phyloP scores from a whole-genome alignment of 1,284 basidiomycete species.

The Microbotryum lychnidis-dioicae region DNA sequence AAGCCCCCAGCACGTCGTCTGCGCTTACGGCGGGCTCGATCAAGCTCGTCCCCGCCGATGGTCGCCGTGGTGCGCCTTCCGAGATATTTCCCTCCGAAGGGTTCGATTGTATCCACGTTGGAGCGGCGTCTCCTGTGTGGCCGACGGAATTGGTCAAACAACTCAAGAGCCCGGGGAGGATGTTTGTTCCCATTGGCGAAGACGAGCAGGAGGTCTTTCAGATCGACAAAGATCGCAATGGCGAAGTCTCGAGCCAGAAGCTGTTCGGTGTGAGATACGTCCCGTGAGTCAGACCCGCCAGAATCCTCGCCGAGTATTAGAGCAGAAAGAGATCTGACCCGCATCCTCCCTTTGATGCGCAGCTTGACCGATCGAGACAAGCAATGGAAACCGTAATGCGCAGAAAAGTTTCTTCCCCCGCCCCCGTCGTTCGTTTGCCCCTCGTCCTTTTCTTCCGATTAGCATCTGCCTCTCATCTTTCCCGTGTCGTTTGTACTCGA shows the following conservation, averaged over 20 bases:
- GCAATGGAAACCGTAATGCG: too few species aligned
- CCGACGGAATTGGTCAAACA: conserved; percentile 44
- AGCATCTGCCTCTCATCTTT: too few species aligned
- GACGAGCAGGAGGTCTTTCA: conserved; percentile 47
- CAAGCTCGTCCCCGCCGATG: conserved; percentile 49
- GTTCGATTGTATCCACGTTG: conserved; percentile 74
- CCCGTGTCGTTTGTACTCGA: too few species aligned
- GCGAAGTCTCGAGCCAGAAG: conserved; percentile 57
- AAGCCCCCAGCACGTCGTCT: conserved; percentile 55
- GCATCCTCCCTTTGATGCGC: too few species aligned
- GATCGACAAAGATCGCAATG: conserved; percentile 69
- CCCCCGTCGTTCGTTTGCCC: too few species aligned
- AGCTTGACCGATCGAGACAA: too few species aligned
- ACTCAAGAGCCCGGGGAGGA: conserved; percentile 66
- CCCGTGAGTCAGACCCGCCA: conserved; percentile 29
- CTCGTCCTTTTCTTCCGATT: too few species aligned
- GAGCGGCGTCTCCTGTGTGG: conserved; percentile 56
- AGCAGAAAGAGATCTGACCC: too few species aligned
- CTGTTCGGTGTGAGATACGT: conserved; percentile 67
- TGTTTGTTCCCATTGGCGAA: conserved; percentile 87
- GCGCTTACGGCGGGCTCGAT: conserved; percentile 21
- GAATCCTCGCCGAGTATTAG: too few species aligned
- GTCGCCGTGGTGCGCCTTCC: conserved; percentile 40
- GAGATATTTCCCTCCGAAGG: conserved; percentile 17
- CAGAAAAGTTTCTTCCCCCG: too few species aligned